phyloP scores from a whole-genome alignment of 2,329 filamentous ascomycete species.

The Trichoderma simmonsii region DNA sequence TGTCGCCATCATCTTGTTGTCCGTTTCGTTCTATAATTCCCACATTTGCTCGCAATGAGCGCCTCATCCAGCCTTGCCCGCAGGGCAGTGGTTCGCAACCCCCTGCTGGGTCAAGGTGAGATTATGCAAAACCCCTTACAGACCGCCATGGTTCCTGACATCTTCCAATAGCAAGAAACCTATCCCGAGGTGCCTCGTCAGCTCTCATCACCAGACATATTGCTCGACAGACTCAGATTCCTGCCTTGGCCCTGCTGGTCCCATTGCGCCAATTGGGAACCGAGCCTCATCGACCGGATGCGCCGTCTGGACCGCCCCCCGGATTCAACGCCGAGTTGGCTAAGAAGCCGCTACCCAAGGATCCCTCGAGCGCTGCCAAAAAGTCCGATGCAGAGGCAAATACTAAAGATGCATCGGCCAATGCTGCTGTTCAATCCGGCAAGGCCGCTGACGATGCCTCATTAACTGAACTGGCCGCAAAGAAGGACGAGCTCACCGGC shows the following conservation, averaged over 20 bases:
- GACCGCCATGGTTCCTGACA: background rate
- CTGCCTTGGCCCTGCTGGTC: conserved; percentile 56
- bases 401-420: conserved; percentile 23
- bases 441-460: conserved; percentile 41
- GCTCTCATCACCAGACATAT: conserved; percentile 47
- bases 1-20: background rate
- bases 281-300: conserved; percentile 53
- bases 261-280: conserved; percentile 56
- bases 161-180: conserved; percentile 39
- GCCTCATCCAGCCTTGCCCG: conserved; percentile 55
- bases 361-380: conserved; percentile 38
- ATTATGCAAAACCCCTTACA: conserved; percentile 3
- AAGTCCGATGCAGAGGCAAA: conserved; percentile 29
- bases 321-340: conserved; percentile 89
- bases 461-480: conserved; percentile 60
- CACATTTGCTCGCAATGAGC: conserved; percentile 44
- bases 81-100: conserved; percentile 52
- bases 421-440: conserved; percentile 33
- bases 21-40: background rate
- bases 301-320: conserved; percentile 68
- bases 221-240: conserved; percentile 44
- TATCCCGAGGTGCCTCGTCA: conserved; percentile 47
- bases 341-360: conserved; percentile 73
- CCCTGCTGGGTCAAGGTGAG: conserved; percentile 49
- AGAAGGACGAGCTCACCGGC: conserved; percentile 59